Evolutionary conservation across 2,329 filamentous ascomycete species (phyloP).

Genomic region (Fusarium abutilonis): DNA sequence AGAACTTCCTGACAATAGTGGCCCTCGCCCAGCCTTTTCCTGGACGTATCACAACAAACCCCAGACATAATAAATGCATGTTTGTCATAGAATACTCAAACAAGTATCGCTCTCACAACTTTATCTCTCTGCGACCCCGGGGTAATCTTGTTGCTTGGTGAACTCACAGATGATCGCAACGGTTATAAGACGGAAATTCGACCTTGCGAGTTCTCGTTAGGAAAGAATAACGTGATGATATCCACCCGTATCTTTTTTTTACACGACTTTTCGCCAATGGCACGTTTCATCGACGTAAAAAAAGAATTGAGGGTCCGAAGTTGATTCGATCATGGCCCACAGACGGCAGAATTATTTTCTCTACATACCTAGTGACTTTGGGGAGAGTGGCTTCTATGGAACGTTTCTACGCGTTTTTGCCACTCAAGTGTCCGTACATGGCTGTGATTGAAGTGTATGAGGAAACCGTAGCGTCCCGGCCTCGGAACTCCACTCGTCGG

Average conservation of each 20-base stretch:
- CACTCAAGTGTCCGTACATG: neutral
- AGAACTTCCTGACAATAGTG: neutral
- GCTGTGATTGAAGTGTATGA: neutral
- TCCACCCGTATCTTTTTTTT: constrained; percentile 16
- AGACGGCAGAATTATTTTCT: constrained; percentile 27
- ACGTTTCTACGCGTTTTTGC: constrained; percentile 13
- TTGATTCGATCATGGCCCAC: constrained; percentile 9
- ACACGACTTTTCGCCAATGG: constrained; percentile 16
- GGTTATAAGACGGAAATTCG: neutral
- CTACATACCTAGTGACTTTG: constrained; percentile 13
- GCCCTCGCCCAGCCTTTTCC: too few species aligned
- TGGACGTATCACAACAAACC: neutral
- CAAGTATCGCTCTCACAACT: neutral
- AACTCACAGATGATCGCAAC: neutral
- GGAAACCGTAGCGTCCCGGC: constrained; percentile 5
- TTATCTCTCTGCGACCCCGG: constrained; percentile 23
- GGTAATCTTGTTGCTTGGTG: constrained; percentile 30
- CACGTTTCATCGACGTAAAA: constrained; percentile 35
- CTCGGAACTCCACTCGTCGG: constrained; percentile 10
- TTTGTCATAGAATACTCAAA: neutral
- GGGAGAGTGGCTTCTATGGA: constrained; percentile 16
- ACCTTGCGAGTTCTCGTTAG: constrained; percentile 30
- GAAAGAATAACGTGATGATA: constrained; percentile 38
- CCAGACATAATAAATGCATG: neutral
- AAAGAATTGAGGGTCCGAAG: constrained; percentile 9